Conservation (phyloP, 352 stramenopile species). For the Phytopythium vexans region DNA sequence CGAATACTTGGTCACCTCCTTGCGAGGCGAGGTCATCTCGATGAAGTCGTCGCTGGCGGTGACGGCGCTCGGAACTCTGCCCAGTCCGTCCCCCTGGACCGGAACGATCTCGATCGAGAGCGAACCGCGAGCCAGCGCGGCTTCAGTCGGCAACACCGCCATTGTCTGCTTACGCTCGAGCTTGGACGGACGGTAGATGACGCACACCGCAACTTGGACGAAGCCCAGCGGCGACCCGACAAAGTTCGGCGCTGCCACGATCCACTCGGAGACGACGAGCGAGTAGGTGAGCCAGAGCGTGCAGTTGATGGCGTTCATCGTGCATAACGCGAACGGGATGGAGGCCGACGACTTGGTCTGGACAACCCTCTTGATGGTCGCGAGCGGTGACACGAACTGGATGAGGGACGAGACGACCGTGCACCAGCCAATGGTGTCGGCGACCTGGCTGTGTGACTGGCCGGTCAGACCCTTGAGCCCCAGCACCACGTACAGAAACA, state of each 20-base stretch:
- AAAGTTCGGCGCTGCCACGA: constrained; percentile 35
- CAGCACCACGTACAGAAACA: constrained; percentile 25
- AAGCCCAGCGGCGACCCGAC: constrained; percentile 37
- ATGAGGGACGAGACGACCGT: constrained; percentile 29
- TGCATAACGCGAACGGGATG: constrained; percentile 43
- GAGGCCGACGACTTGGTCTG: constrained; percentile 38
- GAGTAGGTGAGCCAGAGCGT: constrained; percentile 45
- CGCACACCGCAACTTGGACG: constrained; percentile 39
- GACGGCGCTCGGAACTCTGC: constrained; percentile 1
- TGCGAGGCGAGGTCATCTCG: constrained; percentile 1
- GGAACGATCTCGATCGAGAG: background rate
- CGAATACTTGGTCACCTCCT: background rate
- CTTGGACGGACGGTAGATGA: constrained; percentile 21
- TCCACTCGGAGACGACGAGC: constrained; percentile 31
- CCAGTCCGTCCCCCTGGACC: background rate
- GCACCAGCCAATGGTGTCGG: constrained; percentile 36
- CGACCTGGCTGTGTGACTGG: constrained; percentile 24
- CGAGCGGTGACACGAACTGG: constrained; percentile 41
- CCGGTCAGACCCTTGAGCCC: constrained; percentile 16
- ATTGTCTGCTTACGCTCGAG: too few relatives aligned
- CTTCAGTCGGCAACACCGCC: background rate
- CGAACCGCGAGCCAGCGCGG: background rate
- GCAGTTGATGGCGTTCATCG: constrained; percentile 42
- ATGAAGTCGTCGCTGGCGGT: constrained; percentile 1
- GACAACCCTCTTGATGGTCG: constrained; percentile 39